phyloP scores from a whole-genome alignment of 2,329 filamentous ascomycete genomes.

The Lasiodiplodia hormozganensis region DNA sequence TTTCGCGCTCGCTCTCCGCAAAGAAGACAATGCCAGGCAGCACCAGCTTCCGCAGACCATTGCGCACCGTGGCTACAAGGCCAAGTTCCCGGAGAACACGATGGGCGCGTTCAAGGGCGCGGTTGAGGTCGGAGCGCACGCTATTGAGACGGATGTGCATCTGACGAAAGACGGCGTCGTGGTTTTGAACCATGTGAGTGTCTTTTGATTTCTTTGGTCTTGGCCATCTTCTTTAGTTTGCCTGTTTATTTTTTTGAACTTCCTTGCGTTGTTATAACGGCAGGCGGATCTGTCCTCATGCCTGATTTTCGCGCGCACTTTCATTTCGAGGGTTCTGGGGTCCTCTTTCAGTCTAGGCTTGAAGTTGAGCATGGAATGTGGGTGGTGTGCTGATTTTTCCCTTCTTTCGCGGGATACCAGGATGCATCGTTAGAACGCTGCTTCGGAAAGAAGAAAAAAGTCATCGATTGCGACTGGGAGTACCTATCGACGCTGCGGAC shows the following conservation, averaged over 20 bases:
- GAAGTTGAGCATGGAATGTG: neutral
- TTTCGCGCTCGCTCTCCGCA: slow-evolving; percentile 41
- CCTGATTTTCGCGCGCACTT: slow-evolving; percentile 48
- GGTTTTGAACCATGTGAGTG: slow-evolving; percentile 72
- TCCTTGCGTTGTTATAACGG: slow-evolving; percentile 25
- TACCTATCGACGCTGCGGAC: slow-evolving; percentile 75
- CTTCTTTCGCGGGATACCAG: neutral
- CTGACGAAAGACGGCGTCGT: slow-evolving; percentile 82
- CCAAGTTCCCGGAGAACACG: slow-evolving; percentile 82
- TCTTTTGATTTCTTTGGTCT: slow-evolving; percentile 49
- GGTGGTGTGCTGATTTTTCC: neutral
- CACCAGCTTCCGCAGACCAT: slow-evolving; percentile 70
- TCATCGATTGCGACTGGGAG: slow-evolving; percentile 78
- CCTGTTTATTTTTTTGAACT: neutral
- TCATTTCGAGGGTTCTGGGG: neutral
- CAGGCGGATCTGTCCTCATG: neutral
- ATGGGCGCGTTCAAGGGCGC: slow-evolving; percentile 79
- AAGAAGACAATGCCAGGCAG: slow-evolving; percentile 37
- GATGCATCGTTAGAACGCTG: slow-evolving; percentile 80
- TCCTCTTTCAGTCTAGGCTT: neutral
- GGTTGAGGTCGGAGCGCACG: slow-evolving; percentile 75
- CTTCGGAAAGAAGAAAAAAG: slow-evolving; percentile 75
- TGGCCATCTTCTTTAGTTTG: neutral
- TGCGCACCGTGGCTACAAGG: slow-evolving; percentile 81
- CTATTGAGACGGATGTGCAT: slow-evolving; percentile 88